These are phyloP conservation scores for Mallotus nudiflorus DNA, from an alignment of 345 rosid genomes.

Conservation along the genomic window DNA sequence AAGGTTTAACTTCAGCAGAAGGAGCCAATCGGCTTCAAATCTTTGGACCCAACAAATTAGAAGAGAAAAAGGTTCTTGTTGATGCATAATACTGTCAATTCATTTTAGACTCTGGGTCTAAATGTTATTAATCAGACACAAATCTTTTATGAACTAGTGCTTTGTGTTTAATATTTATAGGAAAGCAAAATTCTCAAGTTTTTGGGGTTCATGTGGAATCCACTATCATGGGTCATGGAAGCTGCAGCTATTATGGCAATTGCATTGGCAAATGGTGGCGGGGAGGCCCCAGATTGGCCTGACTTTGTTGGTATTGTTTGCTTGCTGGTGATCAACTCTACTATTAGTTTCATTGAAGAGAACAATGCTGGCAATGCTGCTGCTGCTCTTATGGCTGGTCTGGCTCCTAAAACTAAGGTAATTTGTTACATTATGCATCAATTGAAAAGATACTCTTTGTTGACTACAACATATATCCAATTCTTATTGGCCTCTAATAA, in stretches of 20 bases:
- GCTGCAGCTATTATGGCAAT: slow-evolving; percentile 36
- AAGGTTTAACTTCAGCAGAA: slow-evolving; percentile 62
- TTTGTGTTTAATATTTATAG: slow-evolving; percentile 6
- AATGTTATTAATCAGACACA: not conserved
- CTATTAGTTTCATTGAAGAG: slow-evolving; percentile 38
- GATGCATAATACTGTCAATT: no score
- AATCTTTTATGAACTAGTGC: not conserved
- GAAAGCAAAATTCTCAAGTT: slow-evolving; percentile 35
- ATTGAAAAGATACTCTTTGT: not conserved
- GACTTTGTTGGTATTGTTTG: slow-evolving; percentile 30
- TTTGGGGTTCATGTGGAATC: slow-evolving; percentile 37
- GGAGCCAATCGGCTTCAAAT: slow-evolving; percentile 73
- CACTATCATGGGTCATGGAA: slow-evolving; percentile 37
- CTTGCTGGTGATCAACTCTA: slow-evolving; percentile 33
- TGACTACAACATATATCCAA: not conserved
- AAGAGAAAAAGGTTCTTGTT: slow-evolving; percentile 65
- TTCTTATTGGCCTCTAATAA: no score
- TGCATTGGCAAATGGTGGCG: slow-evolving; percentile 29
- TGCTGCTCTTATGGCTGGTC: slow-evolving; percentile 35
- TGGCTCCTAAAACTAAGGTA: slow-evolving; percentile 35
- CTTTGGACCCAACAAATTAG: slow-evolving; percentile 91
- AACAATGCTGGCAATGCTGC: slow-evolving; percentile 37
- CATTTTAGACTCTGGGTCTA: no score
- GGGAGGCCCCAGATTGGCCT: slow-evolving; percentile 34
- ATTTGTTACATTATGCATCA: not conserved